Conservation (phyloP, 2,329 filamentous ascomycete species). For the Gaeumannomyces sp. region DNA sequence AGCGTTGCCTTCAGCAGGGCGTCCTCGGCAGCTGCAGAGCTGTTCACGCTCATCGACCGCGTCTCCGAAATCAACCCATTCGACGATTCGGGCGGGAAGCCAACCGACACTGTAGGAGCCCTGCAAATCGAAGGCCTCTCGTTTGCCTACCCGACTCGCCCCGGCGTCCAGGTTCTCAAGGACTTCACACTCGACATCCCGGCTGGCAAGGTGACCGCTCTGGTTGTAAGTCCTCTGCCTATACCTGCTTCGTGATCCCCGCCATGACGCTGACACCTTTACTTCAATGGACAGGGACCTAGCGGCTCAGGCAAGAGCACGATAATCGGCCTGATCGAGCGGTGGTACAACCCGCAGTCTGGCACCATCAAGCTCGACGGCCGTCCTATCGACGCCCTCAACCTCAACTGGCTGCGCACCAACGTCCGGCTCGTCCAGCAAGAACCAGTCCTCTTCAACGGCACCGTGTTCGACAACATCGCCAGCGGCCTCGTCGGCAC, state of each 20-base stretch:
- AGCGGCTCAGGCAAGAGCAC: slow-evolving; percentile 35
- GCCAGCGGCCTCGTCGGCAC: slow-evolving; percentile 50
- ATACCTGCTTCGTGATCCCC: no score
- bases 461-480: slow-evolving; percentile 58
- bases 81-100: slow-evolving; percentile 24
- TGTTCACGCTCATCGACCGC: slow-evolving; percentile 33
- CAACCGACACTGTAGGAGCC: slow-evolving; percentile 23
- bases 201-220: slow-evolving; percentile 37
- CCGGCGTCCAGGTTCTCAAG: slow-evolving; percentile 34
- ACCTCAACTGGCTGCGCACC: slow-evolving; percentile 45
- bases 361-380: slow-evolving; percentile 32
- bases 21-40: slow-evolving; percentile 27
- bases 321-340: slow-evolving; percentile 32
- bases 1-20: slow-evolving; percentile 32
- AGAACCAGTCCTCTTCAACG: slow-evolving; percentile 63
- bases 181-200: slow-evolving; percentile 36
- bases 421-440: slow-evolving; percentile 63
- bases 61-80: slow-evolving; percentile 31
- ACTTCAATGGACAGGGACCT: slow-evolving; percentile 20
- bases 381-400: slow-evolving; percentile 25
- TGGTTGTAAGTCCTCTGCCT: slow-evolving; percentile 25
- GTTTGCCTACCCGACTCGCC: slow-evolving; percentile 39
- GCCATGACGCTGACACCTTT: neutral
- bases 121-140: slow-evolving; percentile 34
- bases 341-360: slow-evolving; percentile 30